These are phyloP conservation scores for Globisporangium barbulae DNA, from an alignment of 352 stramenopile species.

Conservation along the genomic window DNA sequence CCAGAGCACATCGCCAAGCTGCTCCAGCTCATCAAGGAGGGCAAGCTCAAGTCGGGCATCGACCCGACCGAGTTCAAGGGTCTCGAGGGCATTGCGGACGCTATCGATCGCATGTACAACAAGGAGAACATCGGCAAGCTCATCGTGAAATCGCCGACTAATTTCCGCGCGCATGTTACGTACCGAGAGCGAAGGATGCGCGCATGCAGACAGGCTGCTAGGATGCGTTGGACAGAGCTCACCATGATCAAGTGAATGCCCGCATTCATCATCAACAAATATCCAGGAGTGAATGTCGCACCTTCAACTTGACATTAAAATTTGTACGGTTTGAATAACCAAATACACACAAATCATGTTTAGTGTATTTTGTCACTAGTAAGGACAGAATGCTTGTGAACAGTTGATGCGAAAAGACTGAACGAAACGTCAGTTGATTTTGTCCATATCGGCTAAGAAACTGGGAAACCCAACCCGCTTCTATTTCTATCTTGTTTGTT, in stretches of 20 bases:
- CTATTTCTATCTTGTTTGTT: constrained; percentile 6
- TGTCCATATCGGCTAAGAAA: neutral
- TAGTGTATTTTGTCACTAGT: neutral
- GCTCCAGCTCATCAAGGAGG: constrained; percentile 36
- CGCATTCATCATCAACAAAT: neutral
- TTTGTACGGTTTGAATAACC: neutral
- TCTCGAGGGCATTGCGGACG: constrained; percentile 48
- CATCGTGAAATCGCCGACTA: constrained; percentile 37
- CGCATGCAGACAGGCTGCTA: neutral
- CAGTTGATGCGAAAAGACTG: neutral
- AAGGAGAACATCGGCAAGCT: constrained; percentile 63
- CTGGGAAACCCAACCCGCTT: neutral
- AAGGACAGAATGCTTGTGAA: neutral
- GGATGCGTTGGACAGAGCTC: neutral
- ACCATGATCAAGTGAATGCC: neutral
- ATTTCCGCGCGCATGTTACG: constrained; percentile 3
- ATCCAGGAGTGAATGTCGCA: neutral
- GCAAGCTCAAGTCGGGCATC: constrained; percentile 37
- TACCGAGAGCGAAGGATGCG: neutral
- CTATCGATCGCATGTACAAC: constrained; percentile 48
- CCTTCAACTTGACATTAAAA: neutral
- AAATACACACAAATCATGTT: neutral
- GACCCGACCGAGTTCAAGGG: constrained; percentile 34
- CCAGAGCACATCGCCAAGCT: constrained; percentile 42
- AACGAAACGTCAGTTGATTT: neutral